These are phyloP conservation scores for Talaromyces piceae DNA, from an alignment of 2,329 filamentous ascomycete species.

Conservation along the genomic window DNA sequence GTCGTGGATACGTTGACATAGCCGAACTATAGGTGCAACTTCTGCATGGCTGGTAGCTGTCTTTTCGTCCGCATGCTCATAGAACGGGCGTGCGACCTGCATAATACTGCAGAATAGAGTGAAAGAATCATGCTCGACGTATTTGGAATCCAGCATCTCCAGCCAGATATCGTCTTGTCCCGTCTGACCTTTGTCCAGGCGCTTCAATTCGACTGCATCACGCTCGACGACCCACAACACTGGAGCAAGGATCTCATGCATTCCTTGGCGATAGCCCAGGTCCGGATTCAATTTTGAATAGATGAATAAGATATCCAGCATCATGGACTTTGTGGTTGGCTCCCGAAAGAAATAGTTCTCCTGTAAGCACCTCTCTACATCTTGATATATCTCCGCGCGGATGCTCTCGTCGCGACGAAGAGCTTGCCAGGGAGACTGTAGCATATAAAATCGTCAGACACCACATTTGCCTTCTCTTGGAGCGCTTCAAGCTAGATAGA, in stretches of 20 bases:
- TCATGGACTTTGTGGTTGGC: slow-evolving; percentile 65
- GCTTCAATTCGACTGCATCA: slow-evolving; percentile 60
- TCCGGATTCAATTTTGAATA: slow-evolving; percentile 89
- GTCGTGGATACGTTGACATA: slow-evolving; percentile 82
- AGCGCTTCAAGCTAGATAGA: slow-evolving; percentile 31
- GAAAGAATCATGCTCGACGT: slow-evolving; percentile 86
- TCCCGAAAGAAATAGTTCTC: slow-evolving; percentile 87
- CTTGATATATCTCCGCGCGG: slow-evolving; percentile 83
- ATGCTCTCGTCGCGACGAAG: slow-evolving; percentile 75
- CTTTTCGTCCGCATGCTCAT: slow-evolving; percentile 57
- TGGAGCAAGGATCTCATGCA: slow-evolving; percentile 92
- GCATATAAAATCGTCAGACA: slow-evolving; percentile 20
- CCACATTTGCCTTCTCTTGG: slow-evolving; percentile 5
- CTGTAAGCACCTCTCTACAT: slow-evolving; percentile 83
- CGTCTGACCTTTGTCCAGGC: slow-evolving; percentile 24
- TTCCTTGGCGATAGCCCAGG: slow-evolving; percentile 90
- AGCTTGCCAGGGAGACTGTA: slow-evolving; percentile 83
- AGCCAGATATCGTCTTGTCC: slow-evolving; percentile 44
- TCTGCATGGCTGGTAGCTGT: slow-evolving; percentile 38
- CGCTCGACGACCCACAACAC: slow-evolving; percentile 76
- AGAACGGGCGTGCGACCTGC: slow-evolving; percentile 79
- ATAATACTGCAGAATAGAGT: slow-evolving; percentile 79
- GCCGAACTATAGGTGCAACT: slow-evolving; percentile 68
- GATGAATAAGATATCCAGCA: slow-evolving; percentile 85
- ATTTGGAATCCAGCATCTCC: slow-evolving; percentile 62